Conservation (phyloP, 2,329 filamentous ascomycete species). For the Fonsecaea monophora region DNA sequence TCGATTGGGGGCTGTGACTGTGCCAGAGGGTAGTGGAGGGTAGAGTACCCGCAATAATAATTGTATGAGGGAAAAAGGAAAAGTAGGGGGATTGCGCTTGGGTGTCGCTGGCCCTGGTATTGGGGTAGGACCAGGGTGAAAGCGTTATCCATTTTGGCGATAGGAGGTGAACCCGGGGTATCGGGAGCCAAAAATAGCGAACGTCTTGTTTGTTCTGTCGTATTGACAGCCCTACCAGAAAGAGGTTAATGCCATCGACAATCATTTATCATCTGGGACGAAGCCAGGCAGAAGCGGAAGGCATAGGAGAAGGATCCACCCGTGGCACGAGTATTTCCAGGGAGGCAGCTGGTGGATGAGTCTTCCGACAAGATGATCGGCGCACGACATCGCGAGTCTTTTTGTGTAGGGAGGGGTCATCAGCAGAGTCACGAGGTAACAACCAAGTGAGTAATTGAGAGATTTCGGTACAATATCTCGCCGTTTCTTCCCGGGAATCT, state of each 20-base stretch:
- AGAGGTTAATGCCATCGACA: slow-evolving; percentile 15
- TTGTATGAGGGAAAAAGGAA: slow-evolving; percentile 13
- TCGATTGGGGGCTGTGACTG: slow-evolving; percentile 16
- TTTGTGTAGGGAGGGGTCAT: not conserved
- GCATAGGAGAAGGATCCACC: slow-evolving; percentile 29
- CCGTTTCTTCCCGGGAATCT: slow-evolving; percentile 9
- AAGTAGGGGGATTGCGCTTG: not conserved
- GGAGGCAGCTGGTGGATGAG: slow-evolving; percentile 16
- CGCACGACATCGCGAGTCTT: not conserved
- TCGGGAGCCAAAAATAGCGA: slow-evolving; percentile 25
- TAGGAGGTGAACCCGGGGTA: slow-evolving; percentile 9
- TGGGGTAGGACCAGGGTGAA: slow-evolving; percentile 2
- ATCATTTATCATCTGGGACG: slow-evolving; percentile 9
- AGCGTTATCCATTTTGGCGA: slow-evolving; percentile 13
- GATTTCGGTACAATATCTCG: slow-evolving; percentile 6
- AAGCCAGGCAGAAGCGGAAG: slow-evolving; percentile 33
- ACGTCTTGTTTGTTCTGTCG: slow-evolving; percentile 13
- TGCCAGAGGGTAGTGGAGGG: slow-evolving; percentile 5
- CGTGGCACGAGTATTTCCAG: slow-evolving; percentile 29
- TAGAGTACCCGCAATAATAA: slow-evolving; percentile 17
- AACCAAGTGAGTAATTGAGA: slow-evolving; percentile 15
- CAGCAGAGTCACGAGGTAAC: slow-evolving; percentile 7
- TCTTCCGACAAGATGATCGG: slow-evolving; percentile 14
- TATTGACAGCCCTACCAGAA: slow-evolving; percentile 21
- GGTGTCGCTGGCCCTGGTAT: slow-evolving; percentile 2